Evolutionary conservation across 1,284 basidiomycete genomes (phyloP).

Genomic region (Ustilago tritici): DNA sequence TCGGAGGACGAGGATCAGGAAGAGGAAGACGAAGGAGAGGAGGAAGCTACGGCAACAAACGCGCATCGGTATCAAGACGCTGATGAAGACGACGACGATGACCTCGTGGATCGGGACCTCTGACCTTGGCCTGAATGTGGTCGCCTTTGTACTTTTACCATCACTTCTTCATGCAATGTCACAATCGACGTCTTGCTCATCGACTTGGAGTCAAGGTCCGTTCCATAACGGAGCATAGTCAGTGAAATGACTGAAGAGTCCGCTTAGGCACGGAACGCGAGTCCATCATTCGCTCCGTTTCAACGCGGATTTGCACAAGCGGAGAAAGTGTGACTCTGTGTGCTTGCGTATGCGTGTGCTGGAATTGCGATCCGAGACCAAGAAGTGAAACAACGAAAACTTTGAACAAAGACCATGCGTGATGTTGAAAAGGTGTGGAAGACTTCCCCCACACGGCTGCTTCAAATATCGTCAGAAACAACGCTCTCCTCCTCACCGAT

Average conservation of each 20-base stretch:
- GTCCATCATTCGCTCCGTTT: too few relatives aligned
- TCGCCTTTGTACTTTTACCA: background rate
- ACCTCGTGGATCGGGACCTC: constrained; percentile 40
- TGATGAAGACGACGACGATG: constrained; percentile 32
- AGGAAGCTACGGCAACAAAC: background rate
- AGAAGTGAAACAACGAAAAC: background rate
- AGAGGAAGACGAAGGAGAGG: constrained; percentile 20
- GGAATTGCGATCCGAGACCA: background rate
- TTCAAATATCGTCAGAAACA: background rate
- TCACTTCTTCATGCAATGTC: background rate
- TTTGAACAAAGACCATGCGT: background rate
- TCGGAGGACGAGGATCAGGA: constrained; percentile 1
- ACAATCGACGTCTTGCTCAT: background rate
- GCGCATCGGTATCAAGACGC: background rate
- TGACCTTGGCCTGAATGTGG: background rate
- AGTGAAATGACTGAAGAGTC: too few relatives aligned
- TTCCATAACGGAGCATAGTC: too few relatives aligned
- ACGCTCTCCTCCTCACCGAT: background rate
- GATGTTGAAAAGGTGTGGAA: background rate
- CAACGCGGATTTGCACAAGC: too few relatives aligned
- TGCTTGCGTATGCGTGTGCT: background rate
- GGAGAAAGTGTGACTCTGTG: background rate
- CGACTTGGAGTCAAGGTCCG: too few relatives aligned
- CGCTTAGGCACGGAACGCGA: too few relatives aligned
- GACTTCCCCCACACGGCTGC: background rate